These are phyloP conservation scores for Tetracladium maxilliforme DNA, from an alignment of 2,329 filamentous ascomycete species.

Conservation along the genomic window DNA sequence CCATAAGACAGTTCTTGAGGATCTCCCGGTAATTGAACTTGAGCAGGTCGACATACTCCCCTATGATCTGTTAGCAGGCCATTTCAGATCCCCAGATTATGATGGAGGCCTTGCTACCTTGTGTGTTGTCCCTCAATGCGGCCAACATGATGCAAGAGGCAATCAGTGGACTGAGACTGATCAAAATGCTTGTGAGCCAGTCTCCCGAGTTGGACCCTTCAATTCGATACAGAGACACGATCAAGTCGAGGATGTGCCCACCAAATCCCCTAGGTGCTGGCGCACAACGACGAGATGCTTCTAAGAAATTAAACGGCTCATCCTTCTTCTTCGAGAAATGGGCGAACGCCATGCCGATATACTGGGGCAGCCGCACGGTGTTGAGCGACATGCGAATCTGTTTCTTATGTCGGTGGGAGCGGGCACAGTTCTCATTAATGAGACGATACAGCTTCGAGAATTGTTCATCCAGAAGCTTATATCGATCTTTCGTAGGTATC, in stretches of 20 bases:
- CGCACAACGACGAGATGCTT: constrained; percentile 25
- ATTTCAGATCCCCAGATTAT: too few relatives aligned
- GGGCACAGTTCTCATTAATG: constrained; percentile 23
- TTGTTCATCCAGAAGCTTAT: constrained; percentile 31
- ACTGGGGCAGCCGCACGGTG: constrained; percentile 27
- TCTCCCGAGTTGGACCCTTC: constrained; percentile 10
- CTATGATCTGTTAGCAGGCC: too few relatives aligned
- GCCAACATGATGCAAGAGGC: constrained; percentile 35
- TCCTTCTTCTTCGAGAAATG: constrained; percentile 29
- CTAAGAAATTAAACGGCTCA: constrained; percentile 33
- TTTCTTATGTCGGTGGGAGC: constrained; percentile 23
- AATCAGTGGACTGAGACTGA: constrained; percentile 28
- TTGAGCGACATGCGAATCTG: constrained; percentile 29
- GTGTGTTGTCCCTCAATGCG: constrained; percentile 18
- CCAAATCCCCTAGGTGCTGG: constrained; percentile 31
- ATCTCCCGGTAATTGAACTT: too few relatives aligned
- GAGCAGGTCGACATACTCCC: too few relatives aligned
- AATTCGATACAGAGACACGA: constrained; percentile 23
- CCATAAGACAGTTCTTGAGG: too few relatives aligned
- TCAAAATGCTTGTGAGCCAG: constrained; percentile 23
- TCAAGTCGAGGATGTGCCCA: constrained; percentile 32
- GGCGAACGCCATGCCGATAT: constrained; percentile 31
- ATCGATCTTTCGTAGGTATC: constrained; percentile 26
- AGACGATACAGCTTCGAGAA: constrained; percentile 26
- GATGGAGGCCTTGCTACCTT: too few relatives aligned